Evolutionary conservation across 306 rosid species (phyloP), one percentile per base, ranked within the genome.

Genomic region (Pterocarpus santalinus): DNA sequence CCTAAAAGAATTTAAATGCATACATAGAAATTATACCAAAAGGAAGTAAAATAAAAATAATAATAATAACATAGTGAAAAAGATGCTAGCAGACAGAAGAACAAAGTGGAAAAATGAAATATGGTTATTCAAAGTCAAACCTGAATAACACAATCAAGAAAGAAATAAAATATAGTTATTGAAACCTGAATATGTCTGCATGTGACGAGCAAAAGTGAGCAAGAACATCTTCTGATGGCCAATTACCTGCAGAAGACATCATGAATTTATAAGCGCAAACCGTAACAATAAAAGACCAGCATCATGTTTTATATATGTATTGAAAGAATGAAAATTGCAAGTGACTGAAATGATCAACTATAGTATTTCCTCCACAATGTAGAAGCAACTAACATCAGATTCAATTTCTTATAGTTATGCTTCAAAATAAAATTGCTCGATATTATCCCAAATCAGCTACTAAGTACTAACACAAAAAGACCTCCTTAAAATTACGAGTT

Each of bases 171-270:
- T 65, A 56, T 33, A 9, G 35, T 33, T 32, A 34, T 68, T 70
- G 65, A 65, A 81, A 92, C 99, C 97, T 93, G 87, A 95, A 93
- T 69, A 85, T 77, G 68, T 90, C 90, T 38, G 89, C 72, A 39
- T 88, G 85, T 46, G 88, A 87, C 87, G 89, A 82, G 85, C 97
- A 91, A 87, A 88, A 93, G 76, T 89, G 90, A 46, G 98, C 97
- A 82, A 95, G 99, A 77, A 90, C 94, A 74, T 93, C 97, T 90
- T 95, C 99, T 69, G 98, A 93, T 4, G 99, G 99, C 99, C 99
- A 95, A 85, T 86, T 91, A 89, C 99, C 99, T 95, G 89, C 53
- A 85, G 52, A 87, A 72, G 65, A 77, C 72, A 62, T 71, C 53
- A 10, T 12, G 58, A 52, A 65, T 38, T 62, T 8, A 76, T 64